Base-by-base conservation (phyloP, 306 rosid genomes). In the Rubus parviflorus region DNA sequence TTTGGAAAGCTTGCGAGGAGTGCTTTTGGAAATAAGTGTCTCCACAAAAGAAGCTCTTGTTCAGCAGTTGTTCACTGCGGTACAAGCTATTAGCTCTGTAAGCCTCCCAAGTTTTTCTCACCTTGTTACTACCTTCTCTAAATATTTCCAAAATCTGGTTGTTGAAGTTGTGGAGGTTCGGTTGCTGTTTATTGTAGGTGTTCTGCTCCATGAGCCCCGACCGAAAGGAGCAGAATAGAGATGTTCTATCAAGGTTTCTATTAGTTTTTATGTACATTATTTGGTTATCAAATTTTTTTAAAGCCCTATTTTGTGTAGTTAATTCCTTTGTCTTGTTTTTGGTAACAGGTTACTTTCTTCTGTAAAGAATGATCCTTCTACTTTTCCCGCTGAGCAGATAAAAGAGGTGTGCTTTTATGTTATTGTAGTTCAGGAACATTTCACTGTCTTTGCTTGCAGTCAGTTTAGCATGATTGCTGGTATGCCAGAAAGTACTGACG, bases 1-100 rank as follows among this genome's bases (percentile, higher is more conserved):
- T 65, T 65, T 90, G 45, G 86, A 75, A 81, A 82, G 80, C 75
- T 89, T 88, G 81, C 49, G 48, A 56, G 81, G 83, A 73, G 82
- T 88, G 81, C 17, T 87, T 19, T 82, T 71, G 3, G 85, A 52
- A 42, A 79, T 70, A 37, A 74, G 16, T 62, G 75, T 75, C 75
- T 79, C 88, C 23, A 80, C 82, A 23, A 92, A 83, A 81, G 90
- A 88, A 75, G 80, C 65, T 75, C 83, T 95, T 40, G 70, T 82
- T 74, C 84, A 76, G 45, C 76, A 72, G 81, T 79, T 84, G 63
- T 82, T 87, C 73, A 62, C 68, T 75, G 90, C 96, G 23, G 54
- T 89, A 69, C 81, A 80, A 78, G 81, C 80, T 38, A 81, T 90
- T 62, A 66, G 83, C 82, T 88, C 92, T 60, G 99, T 95, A 91